Percentiles rank a stretch among this genome's conserved stretches.
These are phyloP conservation scores for Sambucus nigra DNA, from an alignment of 129 eudicot genomes.

Conservation along the genomic window DNA sequence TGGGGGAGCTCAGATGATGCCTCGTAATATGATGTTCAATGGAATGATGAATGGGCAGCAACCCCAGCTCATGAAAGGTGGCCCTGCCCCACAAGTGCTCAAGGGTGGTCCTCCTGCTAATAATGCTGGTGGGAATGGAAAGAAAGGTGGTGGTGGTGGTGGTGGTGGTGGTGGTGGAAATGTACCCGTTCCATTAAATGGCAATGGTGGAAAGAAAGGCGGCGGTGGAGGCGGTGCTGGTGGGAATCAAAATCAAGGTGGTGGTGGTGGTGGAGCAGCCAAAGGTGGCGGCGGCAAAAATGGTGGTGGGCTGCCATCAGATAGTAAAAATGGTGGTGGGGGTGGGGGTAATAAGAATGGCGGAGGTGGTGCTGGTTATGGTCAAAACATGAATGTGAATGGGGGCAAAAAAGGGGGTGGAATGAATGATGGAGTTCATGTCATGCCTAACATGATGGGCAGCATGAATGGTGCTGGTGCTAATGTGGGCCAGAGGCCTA, in stretches of 20 bases:
- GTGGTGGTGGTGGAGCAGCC: constrained; percentile 37
- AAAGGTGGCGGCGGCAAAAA: constrained; percentile 30
- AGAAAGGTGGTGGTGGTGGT: constrained; percentile 42
- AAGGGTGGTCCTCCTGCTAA: constrained; percentile 11
- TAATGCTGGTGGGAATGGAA: constrained; percentile 18
- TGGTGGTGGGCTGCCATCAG: constrained; percentile 8
- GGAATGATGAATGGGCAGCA: constrained; percentile 26
- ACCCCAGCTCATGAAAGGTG: constrained; percentile 33
- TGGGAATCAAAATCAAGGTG: constrained; percentile 33
- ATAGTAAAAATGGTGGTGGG: constrained; percentile 28
- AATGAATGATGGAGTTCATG: constrained; percentile 55
- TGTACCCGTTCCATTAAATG: constrained; percentile 30
- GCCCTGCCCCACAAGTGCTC: constrained; percentile 20
- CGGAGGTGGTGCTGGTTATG: constrained; percentile 33
- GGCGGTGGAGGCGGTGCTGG: constrained; percentile 32
- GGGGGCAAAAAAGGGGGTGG: constrained; percentile 57
- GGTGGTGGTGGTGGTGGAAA: constrained; percentile 44
- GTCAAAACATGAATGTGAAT: constrained; percentile 19
- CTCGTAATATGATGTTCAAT: constrained; percentile 49
- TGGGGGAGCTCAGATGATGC: constrained; percentile 21
- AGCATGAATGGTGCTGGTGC: constrained; percentile 31
- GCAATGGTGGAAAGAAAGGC: constrained; percentile 25
- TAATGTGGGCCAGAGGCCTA: constrained; percentile 28
- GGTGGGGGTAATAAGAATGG: constrained; percentile 32
- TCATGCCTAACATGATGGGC: constrained; percentile 68